Evolutionary conservation across 129 eudicot species (phyloP).

Genomic region (sunflower (Helianthus annuus)): DNA sequence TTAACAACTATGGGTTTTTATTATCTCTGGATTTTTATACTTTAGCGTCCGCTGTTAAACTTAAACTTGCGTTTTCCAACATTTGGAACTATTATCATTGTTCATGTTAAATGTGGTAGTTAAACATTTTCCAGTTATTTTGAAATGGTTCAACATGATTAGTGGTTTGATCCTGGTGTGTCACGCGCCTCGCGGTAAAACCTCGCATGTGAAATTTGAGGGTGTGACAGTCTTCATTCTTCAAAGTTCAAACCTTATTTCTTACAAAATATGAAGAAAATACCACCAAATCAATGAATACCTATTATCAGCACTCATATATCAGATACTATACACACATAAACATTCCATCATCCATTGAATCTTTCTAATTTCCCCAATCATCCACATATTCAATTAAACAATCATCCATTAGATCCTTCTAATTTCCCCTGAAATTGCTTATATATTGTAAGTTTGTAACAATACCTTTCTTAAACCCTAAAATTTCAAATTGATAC

Average conservation of each 20-base stretch:
- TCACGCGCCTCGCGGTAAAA: no score
- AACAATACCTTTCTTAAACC: slow-evolving; percentile 42
- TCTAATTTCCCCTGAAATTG: slow-evolving; percentile 6
- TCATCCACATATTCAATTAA: not conserved
- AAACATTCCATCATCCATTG: slow-evolving; percentile 12
- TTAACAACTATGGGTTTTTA: no score
- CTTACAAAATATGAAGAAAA: not conserved
- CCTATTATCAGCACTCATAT: not conserved
- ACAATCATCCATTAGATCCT: slow-evolving; percentile 1
- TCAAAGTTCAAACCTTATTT: slow-evolving; percentile 13
- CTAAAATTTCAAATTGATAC: slow-evolving; percentile 15
- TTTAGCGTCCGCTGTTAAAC: no score
- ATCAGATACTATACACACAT: not conserved
- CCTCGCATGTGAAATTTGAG: no score
- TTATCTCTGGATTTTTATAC: no score
- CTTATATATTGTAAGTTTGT: not conserved
- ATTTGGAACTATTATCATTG: no score
- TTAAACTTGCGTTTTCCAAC: no score
- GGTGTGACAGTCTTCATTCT: slow-evolving; percentile 25
- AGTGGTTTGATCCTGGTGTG: no score
- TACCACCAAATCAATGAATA: slow-evolving; percentile 24
- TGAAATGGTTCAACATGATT: no score
- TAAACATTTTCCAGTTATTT: no score
- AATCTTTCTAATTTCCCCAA: no score
- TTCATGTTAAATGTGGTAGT: no score